Percentiles rank a stretch among this genome's conserved stretches.
Conservation (phyloP, 176 grass and related monocot genomes). For the Rhynchospora pubera region DNA sequence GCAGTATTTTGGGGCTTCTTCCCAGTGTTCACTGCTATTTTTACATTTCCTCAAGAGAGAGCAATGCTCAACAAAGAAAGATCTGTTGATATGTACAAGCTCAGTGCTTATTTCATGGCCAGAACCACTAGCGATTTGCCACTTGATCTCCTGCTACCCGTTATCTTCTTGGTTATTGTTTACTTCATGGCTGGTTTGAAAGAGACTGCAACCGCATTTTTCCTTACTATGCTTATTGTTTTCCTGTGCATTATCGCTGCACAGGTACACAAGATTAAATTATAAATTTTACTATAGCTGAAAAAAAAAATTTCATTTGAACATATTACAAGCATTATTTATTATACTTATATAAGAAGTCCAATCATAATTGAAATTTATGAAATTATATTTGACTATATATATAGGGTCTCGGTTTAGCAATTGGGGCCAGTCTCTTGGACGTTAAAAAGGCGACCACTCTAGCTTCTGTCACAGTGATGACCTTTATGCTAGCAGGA, state of each 20-base stretch:
- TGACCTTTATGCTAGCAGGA: constrained; percentile 99
- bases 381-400: background rate
- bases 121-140: constrained; percentile 95
- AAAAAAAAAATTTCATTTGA: background rate
- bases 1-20: constrained; percentile 99
- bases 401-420: constrained; percentile 82
- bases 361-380: background rate
- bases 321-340: background rate
- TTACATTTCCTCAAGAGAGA: constrained; percentile 99
- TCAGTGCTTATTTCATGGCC: constrained; percentile 98
- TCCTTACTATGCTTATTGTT: constrained; percentile 68
- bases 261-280: constrained; percentile 46
- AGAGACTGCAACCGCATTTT: constrained; percentile 57
- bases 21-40: constrained; percentile 96
- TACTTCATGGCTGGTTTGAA: constrained; percentile 94
- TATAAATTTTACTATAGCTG: no score
- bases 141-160: constrained; percentile 85
- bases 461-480: constrained; percentile 95
- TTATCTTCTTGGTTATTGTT: constrained; percentile 87
- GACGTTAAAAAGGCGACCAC: constrained; percentile 98
- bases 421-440: constrained; percentile 73
- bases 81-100: constrained; percentile 94
- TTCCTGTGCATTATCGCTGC: constrained; percentile 95
- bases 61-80: constrained; percentile 99
- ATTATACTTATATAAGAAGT: background rate